A percentile compares a stretch with the other conserved stretches of the same genome.
phyloP scores from a whole-genome alignment of 139 green algal genomes.

The Chlamydomonas applanata region DNA sequence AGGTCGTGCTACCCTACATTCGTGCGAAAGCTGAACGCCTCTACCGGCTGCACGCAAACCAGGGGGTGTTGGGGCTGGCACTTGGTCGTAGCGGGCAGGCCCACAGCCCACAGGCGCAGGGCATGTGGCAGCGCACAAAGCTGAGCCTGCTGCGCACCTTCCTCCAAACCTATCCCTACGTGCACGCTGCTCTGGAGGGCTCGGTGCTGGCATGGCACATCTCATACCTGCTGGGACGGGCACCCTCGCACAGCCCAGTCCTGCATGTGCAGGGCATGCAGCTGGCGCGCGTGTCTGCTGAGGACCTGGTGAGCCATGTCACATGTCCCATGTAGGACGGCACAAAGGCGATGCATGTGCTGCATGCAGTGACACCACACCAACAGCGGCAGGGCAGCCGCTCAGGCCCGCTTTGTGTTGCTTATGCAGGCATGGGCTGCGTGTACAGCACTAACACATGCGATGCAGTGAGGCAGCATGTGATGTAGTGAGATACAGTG shows the following conservation, averaged over 20 bases:
- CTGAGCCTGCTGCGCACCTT: conserved; percentile 8
- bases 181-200: conserved; percentile 50
- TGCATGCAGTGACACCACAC: too few species aligned
- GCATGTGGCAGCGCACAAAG: too few species aligned
- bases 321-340: too few species aligned
- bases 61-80: conserved; percentile 31
- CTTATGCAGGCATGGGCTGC: too few species aligned
- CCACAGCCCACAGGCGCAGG: too few species aligned
- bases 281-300: conserved; percentile 57
- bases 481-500: too few species aligned
- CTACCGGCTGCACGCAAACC: conserved; percentile 27
- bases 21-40: conserved; percentile 59
- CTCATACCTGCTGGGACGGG: conserved; percentile 61
- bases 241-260: conserved; percentile 30
- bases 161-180: conserved; percentile 53
- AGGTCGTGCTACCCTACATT: conserved; percentile 75
- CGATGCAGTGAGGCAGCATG: too few species aligned
- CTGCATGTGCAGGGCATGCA: conserved; percentile 53
- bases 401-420: too few species aligned
- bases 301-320: conserved; percentile 55
- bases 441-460: too few species aligned
- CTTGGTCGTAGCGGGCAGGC: not conserved
- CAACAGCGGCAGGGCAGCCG: too few species aligned
- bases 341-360: too few species aligned
- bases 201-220: conserved; percentile 69